phyloP scores from a whole-genome alignment of 2,329 filamentous ascomycete genomes.

The Xylaria multiplex region DNA sequence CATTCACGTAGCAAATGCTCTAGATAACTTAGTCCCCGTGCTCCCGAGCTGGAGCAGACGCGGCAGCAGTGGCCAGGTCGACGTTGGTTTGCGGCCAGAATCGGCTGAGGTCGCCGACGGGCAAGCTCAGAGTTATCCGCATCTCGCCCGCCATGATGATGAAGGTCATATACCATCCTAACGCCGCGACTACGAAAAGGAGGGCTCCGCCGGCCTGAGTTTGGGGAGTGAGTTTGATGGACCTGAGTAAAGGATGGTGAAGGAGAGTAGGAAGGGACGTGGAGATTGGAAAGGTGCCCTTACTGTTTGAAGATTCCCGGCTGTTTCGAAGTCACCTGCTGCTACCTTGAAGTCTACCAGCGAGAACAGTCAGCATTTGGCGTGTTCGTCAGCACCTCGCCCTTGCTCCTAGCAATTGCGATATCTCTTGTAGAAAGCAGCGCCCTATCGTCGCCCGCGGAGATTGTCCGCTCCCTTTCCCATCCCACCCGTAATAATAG shows the following conservation, averaged over 20 bases:
- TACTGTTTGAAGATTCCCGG: slow-evolving; percentile 56
- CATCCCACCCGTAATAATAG: neutral
- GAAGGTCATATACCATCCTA: slow-evolving; percentile 64
- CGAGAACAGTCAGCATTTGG: slow-evolving; percentile 2
- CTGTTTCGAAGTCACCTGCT: slow-evolving; percentile 31
- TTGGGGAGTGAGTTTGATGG: neutral
- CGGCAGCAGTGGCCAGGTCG: slow-evolving; percentile 37
- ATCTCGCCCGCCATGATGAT: slow-evolving; percentile 65
- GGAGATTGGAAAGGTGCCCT: slow-evolving; percentile 15
- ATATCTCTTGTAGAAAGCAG: neutral
- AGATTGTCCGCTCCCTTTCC: no score
- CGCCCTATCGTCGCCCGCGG: no score
- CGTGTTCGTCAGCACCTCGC: no score
- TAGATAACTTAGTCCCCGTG: slow-evolving; percentile 18
- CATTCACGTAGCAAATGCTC: no score
- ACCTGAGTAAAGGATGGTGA: neutral
- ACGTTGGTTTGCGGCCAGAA: slow-evolving; percentile 57
- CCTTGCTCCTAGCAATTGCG: no score
- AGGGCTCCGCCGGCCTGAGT: slow-evolving; percentile 52
- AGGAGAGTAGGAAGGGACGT: neutral
- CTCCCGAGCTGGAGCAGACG: slow-evolving; percentile 17
- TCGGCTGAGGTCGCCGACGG: slow-evolving; percentile 61
- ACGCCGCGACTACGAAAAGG: slow-evolving; percentile 57
- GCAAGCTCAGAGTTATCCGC: slow-evolving; percentile 59
- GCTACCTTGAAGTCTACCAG: slow-evolving; percentile 35